Evolutionary conservation across 2,329 filamentous ascomycete species (phyloP).

Genomic region (Ascochyta koolunga): DNA sequence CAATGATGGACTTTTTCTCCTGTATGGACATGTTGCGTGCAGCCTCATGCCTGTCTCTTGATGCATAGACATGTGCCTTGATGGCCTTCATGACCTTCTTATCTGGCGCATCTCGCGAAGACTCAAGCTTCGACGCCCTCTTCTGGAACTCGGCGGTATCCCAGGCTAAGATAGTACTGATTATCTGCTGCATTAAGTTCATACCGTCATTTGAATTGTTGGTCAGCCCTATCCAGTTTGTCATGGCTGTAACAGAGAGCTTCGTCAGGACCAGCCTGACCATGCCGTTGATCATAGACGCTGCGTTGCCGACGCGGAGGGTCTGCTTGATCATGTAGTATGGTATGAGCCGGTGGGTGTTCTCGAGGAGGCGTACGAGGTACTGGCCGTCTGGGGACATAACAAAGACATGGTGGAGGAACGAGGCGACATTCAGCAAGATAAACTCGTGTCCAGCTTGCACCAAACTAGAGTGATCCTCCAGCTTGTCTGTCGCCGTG

Average conservation of each 20-base stretch:
- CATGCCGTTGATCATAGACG: conserved; percentile 80
- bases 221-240: conserved; percentile 80
- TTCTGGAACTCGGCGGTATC: conserved; percentile 74
- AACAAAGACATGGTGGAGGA: conserved; percentile 75
- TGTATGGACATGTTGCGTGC: conserved; percentile 62
- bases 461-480: conserved; percentile 66
- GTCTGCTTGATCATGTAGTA: conserved; percentile 76
- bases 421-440: conserved; percentile 73
- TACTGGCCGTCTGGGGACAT: conserved; percentile 77
- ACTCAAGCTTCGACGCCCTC: conserved; percentile 68
- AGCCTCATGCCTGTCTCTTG: conserved; percentile 63
- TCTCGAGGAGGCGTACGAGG: conserved; percentile 72
- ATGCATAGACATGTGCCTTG: conserved; percentile 61
- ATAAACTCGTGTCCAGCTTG: conserved; percentile 71
- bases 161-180: conserved; percentile 74
- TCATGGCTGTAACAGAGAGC: conserved; percentile 73
- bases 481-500: conserved; percentile 65
- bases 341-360: conserved; percentile 71
- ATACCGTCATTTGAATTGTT: conserved; percentile 75
- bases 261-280: conserved; percentile 77
- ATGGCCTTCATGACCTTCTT: conserved; percentile 68
- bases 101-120: conserved; percentile 62
- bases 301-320: conserved; percentile 76
- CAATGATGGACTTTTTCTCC: conserved; percentile 67
- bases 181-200: conserved; percentile 79